Conservation (phyloP, 140 eudicot species). For the Anethum foeniculum region DNA sequence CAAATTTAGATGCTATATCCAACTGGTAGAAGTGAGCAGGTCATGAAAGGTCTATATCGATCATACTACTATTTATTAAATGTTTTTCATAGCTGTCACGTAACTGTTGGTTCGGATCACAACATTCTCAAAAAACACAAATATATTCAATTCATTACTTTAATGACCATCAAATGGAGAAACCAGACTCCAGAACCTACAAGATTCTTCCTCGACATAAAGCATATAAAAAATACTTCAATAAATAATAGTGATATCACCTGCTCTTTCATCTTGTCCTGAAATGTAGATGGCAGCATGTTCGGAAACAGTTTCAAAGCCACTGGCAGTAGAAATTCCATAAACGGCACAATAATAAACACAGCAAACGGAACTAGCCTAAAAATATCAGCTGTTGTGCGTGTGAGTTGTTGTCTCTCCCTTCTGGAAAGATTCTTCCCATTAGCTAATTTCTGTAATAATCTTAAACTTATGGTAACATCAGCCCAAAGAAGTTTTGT, state of each 20-base stretch:
- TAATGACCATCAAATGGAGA: neutral
- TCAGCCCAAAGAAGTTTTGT: slow-evolving; percentile 59
- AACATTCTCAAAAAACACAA: neutral
- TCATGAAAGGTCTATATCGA: neutral
- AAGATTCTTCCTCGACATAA: no score
- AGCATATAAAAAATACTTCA: neutral
- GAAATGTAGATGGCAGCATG: slow-evolving; percentile 81
- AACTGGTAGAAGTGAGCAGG: neutral
- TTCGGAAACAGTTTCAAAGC: slow-evolving; percentile 63
- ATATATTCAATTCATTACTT: neutral
- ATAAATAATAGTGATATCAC: slow-evolving; percentile 11
- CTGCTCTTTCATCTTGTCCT: slow-evolving; percentile 87
- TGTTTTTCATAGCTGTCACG: neutral
- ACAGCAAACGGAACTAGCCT: slow-evolving; percentile 82
- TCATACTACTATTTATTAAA: neutral
- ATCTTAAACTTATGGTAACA: slow-evolving; percentile 55
- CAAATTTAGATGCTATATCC: neutral
- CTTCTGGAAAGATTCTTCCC: slow-evolving; percentile 70
- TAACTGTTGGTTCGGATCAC: slow-evolving; percentile 3
- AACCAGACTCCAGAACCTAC: slow-evolving; percentile 1
- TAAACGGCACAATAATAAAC: slow-evolving; percentile 65
- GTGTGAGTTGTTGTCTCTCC: slow-evolving; percentile 75
- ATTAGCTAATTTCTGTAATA: slow-evolving; percentile 43
- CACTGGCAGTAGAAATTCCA: slow-evolving; percentile 79
- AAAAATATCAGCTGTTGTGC: slow-evolving; percentile 77